A percentile compares a stretch with the other conserved stretches of the same genome.
Conservation (phyloP, 148 eudicot species). For the Chenopodium quinoa region DNA sequence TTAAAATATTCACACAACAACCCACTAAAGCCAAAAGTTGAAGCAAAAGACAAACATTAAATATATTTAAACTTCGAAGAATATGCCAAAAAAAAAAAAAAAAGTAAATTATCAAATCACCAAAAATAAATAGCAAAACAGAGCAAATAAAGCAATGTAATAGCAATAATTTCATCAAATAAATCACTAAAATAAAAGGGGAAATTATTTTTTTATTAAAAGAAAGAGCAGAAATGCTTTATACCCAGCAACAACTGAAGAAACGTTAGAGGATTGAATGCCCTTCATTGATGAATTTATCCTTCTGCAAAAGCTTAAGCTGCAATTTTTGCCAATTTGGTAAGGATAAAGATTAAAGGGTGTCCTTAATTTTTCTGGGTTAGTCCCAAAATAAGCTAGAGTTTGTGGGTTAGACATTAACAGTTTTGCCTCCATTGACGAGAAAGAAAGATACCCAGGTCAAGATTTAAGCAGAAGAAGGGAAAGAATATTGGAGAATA, state of each 20-base stretch:
- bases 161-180: not conserved
- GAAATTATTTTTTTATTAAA: not conserved
- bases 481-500: not conserved
- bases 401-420: conserved; percentile 10
- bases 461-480: not conserved
- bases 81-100: not conserved
- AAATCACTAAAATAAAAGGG: not conserved
- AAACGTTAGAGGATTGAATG: conserved; percentile 33
- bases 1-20: not conserved
- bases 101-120: not conserved
- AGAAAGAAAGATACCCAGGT: not conserved
- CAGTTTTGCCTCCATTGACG: conserved; percentile 31
- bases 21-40: not conserved
- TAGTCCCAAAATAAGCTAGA: conserved; percentile 2
- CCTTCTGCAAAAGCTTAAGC: conserved; percentile 13
- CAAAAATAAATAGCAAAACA: not conserved
- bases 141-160: not conserved
- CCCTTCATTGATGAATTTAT: conserved; percentile 22
- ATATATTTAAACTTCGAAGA: not conserved
- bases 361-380: conserved; percentile 11
- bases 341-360: conserved; percentile 16
- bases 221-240: not conserved
- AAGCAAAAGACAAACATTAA: not conserved
- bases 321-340: conserved; percentile 10
- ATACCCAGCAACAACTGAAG: conserved; percentile 39